A percentile compares a stretch with the other conserved stretches of the same genome.
phyloP scores from a whole-genome alignment of 306 rosid genomes.

The Elaeagnus macrophylla region DNA sequence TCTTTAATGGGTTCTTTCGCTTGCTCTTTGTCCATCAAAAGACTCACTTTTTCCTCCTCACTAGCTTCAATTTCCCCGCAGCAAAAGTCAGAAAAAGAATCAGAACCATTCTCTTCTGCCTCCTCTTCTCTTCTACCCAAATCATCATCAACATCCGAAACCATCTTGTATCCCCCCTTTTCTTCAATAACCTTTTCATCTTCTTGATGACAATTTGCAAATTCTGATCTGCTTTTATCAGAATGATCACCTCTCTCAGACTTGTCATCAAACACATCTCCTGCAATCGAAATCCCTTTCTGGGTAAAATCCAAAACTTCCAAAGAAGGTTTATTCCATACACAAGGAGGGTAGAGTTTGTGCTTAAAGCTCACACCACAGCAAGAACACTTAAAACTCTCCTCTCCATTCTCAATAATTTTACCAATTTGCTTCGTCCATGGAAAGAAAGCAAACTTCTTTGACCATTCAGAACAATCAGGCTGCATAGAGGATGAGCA shows the following conservation, averaged over 20 bases:
- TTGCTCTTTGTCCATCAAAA: slow-evolving; percentile 24
- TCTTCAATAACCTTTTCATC: slow-evolving; percentile 35
- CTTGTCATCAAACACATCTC: slow-evolving; percentile 28
- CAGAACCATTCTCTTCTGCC: slow-evolving; percentile 34
- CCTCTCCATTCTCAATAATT: slow-evolving; percentile 31
- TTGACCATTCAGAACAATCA: slow-evolving; percentile 33
- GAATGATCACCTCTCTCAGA: slow-evolving; percentile 35
- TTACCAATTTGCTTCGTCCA: slow-evolving; percentile 59
- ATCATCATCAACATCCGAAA: slow-evolving; percentile 41
- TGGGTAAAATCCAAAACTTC: slow-evolving; percentile 44
- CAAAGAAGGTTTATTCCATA: slow-evolving; percentile 59
- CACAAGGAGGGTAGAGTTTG: slow-evolving; percentile 56
- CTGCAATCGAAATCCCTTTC: slow-evolving; percentile 37
- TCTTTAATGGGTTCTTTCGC: slow-evolving; percentile 31
- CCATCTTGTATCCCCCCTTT: slow-evolving; percentile 28
- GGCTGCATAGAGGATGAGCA: slow-evolving; percentile 55
- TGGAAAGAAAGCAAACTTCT: slow-evolving; percentile 46
- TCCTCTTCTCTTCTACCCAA: slow-evolving; percentile 31
- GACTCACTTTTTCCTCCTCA: slow-evolving; percentile 27
- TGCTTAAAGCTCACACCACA: slow-evolving; percentile 49
- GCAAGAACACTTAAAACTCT: slow-evolving; percentile 56
- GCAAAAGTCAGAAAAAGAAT: slow-evolving; percentile 47
- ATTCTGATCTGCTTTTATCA: slow-evolving; percentile 51
- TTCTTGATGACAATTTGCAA: slow-evolving; percentile 22
- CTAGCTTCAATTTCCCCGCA: slow-evolving; percentile 33